Evolutionary conservation across 768 basidiomycete genomes (phyloP).

Genomic region (Sutorius australiensis): DNA sequence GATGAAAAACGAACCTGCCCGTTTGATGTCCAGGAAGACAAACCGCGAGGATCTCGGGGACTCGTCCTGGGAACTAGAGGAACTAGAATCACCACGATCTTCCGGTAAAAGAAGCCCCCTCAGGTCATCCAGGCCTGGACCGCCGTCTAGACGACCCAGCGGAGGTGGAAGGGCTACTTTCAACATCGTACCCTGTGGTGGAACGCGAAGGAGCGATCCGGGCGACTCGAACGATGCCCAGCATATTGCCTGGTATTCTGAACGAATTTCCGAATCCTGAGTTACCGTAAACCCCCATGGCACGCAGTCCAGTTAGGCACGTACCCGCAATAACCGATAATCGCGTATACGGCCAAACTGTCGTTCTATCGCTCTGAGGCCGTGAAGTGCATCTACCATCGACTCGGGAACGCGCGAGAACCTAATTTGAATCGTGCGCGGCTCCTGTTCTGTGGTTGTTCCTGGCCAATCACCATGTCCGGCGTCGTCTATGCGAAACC

Average conservation of each 20-base stretch:
- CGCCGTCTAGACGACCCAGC: conserved; percentile 26
- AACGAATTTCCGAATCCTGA: conserved; percentile 47
- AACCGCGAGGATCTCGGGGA: conserved; percentile 5
- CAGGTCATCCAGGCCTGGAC: conserved; percentile 33
- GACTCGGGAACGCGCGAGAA: conserved; percentile 40
- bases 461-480: conserved; percentile 18
- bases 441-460: conserved; percentile 4
- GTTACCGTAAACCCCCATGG: neutral
- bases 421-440: conserved; percentile 37
- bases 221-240: conserved; percentile 46
- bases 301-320: conserved; percentile 1
- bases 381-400: conserved; percentile 47
- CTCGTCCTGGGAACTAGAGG: conserved; percentile 5
- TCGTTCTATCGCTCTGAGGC: conserved; percentile 54
- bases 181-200: conserved; percentile 28
- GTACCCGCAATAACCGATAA: conserved; percentile 41
- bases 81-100: neutral
- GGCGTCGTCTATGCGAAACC: conserved; percentile 24
- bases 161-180: conserved; percentile 29
- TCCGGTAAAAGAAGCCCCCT: conserved; percentile 24
- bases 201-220: conserved; percentile 37
- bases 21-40: conserved; percentile 18
- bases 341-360: conserved; percentile 49
- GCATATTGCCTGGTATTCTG: conserved; percentile 41
- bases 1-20: conserved; percentile 23